phyloP scores from a whole-genome alignment of 495 filamentous ascomycete species.

The Lindgomyces ingoldianus region DNA sequence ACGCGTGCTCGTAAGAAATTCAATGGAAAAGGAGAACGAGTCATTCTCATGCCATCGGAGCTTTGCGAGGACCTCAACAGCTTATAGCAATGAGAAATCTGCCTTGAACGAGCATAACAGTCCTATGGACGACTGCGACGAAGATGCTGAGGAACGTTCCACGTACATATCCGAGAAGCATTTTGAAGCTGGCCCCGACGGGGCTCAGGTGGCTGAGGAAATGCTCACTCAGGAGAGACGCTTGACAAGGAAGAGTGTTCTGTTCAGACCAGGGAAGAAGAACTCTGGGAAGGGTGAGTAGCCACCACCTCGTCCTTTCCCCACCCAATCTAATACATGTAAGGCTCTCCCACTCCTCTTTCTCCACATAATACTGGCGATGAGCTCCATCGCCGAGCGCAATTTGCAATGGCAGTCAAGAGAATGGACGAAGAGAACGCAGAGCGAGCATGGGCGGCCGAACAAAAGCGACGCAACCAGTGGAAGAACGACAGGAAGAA shows the following conservation, averaged over 20 bases:
- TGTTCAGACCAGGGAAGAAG: background rate
- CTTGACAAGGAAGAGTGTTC: background rate
- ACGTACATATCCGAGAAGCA: background rate
- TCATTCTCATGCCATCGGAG: background rate
- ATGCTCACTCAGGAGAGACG: background rate
- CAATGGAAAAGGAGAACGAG: background rate
- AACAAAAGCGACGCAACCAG: constrained; percentile 2
- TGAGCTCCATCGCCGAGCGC: constrained; percentile 14
- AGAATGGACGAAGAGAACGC: background rate
- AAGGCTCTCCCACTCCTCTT: background rate
- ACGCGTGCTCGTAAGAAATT: background rate
- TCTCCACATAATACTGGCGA: background rate
- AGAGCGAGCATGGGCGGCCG: constrained; percentile 11
- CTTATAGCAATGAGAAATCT: background rate
- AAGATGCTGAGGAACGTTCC: constrained; percentile 1
- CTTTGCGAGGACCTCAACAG: background rate
- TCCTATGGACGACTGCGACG: background rate
- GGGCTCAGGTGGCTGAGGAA: background rate
- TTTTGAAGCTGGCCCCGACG: background rate
- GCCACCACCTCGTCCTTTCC: background rate
- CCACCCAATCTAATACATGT: background rate
- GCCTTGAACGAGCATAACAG: background rate
- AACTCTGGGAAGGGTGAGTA: background rate
- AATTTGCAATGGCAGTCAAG: constrained; percentile 10
- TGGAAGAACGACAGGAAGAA: constrained; percentile 14